These are phyloP conservation scores for Ramaria rubella DNA, from an alignment of 768 basidiomycete species.

Conservation along the genomic window DNA sequence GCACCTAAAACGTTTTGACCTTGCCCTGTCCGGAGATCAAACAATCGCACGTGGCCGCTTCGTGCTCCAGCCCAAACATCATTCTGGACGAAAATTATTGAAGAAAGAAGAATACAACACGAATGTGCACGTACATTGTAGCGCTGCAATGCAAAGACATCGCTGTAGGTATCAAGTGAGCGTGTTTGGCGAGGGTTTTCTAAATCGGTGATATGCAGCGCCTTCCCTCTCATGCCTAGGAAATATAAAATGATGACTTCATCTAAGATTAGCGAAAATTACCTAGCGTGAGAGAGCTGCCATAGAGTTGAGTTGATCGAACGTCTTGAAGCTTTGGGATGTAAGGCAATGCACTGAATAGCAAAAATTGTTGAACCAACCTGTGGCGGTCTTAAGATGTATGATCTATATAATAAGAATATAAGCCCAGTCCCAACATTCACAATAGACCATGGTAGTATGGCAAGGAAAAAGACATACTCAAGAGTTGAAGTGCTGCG, in stretches of 20 bases:
- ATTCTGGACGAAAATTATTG: slow-evolving; percentile 28
- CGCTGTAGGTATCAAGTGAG: slow-evolving; percentile 46
- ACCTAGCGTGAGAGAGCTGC: slow-evolving; percentile 49
- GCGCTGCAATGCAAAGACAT: slow-evolving; percentile 57
- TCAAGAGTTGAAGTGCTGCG: slow-evolving; percentile 35
- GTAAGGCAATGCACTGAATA: not conserved
- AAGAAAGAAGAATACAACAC: not conserved
- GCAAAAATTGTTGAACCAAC: not conserved
- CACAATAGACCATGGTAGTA: slow-evolving; percentile 3
- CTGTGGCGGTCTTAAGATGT: slow-evolving; percentile 21
- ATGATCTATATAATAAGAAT: slow-evolving; percentile 12
- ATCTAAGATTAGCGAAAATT: slow-evolving; percentile 1
- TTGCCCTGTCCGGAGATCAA: slow-evolving; percentile 46
- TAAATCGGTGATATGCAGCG: slow-evolving; percentile 47
- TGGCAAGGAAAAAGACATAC: slow-evolving; percentile 24
- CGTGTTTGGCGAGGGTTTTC: slow-evolving; percentile 22
- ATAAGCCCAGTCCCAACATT: slow-evolving; percentile 10
- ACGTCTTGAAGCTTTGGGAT: slow-evolving; percentile 44
- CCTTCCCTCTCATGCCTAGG: slow-evolving; percentile 48
- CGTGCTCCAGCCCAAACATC: slow-evolving; percentile 51
- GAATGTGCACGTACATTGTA: slow-evolving; percentile 33
- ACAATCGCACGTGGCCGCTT: slow-evolving; percentile 51
- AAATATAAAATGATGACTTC: slow-evolving; percentile 6
- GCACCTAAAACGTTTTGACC: slow-evolving; percentile 36
- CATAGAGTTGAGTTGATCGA: slow-evolving; percentile 47